Percentiles rank a stretch among this genome's conserved stretches.
Conservation (phyloP, 176 grass and related monocot species). For the Leersia perrieri region DNA sequence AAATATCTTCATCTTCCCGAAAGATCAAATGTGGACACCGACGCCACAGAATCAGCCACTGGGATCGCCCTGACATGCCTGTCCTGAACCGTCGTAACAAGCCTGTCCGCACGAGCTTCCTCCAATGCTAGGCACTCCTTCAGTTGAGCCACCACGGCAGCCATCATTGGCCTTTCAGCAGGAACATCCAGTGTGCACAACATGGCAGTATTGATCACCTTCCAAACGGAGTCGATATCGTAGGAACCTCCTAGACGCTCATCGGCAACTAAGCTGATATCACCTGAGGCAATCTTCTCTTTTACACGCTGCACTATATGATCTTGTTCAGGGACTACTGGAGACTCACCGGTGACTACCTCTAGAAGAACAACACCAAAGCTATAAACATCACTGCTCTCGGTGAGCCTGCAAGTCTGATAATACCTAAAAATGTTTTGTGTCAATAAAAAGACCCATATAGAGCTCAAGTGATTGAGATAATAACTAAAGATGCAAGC, state of each 20-base stretch:
- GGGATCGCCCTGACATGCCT: background rate
- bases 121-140: background rate
- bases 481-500: too few relatives aligned
- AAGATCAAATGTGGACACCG: background rate
- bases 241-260: background rate
- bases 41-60: background rate
- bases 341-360: constrained; percentile 19
- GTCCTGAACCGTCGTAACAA: too few relatives aligned
- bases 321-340: background rate
- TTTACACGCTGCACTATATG: background rate
- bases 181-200: too few relatives aligned
- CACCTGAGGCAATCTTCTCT: background rate
- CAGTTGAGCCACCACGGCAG: too few relatives aligned
- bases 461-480: background rate
- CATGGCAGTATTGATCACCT: too few relatives aligned
- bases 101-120: background rate
- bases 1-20: constrained; percentile 3
- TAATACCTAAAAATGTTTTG: background rate
- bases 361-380: constrained; percentile 21
- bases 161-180: too few relatives aligned
- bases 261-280: background rate
- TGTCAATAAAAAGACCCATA: background rate
- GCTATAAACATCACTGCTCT: constrained; percentile 21
- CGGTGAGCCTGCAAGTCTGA: background rate
- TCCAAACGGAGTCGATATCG: too few relatives aligned